Evolutionary conservation across 2,329 filamentous ascomycete genomes (phyloP).

Genomic region (Claviceps monticola): DNA sequence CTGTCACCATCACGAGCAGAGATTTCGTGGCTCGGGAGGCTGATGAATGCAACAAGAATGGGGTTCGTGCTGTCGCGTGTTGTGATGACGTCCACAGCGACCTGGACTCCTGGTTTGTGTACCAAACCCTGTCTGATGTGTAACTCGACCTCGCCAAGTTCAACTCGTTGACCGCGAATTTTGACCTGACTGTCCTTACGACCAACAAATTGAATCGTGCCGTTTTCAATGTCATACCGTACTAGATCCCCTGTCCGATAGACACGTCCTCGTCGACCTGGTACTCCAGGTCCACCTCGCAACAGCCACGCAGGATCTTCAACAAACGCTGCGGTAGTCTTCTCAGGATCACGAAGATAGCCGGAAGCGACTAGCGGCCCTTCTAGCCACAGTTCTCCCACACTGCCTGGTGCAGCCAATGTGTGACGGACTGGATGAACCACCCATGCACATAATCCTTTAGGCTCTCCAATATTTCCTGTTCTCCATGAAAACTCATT

Average conservation of each 20-base stretch:
- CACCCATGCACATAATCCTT: neutral
- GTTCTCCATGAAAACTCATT: too few relatives aligned
- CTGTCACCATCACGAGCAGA: neutral
- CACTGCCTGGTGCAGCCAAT: neutral
- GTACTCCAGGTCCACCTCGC: neutral
- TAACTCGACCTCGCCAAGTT: slow-evolving; percentile 10
- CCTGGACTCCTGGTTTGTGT: neutral
- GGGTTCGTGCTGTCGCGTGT: neutral
- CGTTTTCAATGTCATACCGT: slow-evolving; percentile 7
- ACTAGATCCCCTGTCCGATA: slow-evolving; percentile 14
- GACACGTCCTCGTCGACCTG: neutral
- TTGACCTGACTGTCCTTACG: slow-evolving; percentile 14
- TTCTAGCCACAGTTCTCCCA: slow-evolving; percentile 3
- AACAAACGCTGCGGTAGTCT: neutral
- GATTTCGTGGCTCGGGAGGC: neutral
- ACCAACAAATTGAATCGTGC: slow-evolving; percentile 11
- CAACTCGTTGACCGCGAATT: slow-evolving; percentile 14
- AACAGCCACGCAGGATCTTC: neutral
- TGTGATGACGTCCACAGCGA: neutral
- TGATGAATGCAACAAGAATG: neutral
- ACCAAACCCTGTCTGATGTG: neutral
- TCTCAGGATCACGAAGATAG: neutral
- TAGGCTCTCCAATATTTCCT: neutral
- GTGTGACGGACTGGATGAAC: neutral
- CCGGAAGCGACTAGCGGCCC: neutral